Evolutionary conservation across 1,284 basidiomycete species (phyloP), one percentile per base, ranked within the genome.

Genomic region (Limonomyces culmigenus): DNA sequence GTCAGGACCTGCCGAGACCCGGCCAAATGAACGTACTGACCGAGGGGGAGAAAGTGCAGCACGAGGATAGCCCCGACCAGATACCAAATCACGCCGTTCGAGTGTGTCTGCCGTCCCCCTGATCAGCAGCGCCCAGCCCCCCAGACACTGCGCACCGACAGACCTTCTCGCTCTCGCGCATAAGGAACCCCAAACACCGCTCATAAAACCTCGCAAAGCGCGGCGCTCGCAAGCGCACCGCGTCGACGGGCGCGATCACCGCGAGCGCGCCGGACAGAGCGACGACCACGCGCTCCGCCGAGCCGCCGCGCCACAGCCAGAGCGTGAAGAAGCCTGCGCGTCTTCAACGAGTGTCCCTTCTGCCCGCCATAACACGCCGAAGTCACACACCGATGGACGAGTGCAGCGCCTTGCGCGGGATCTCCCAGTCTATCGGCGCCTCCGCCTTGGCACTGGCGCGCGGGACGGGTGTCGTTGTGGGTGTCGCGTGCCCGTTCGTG

Each of bases 71-170:
- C 88, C 14, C 93, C 93, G 19, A 93, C 57, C 36, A 97, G 77
- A 54, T 97, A 98, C 86, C 88, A 97, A 32, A 96, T 76, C 19
- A 93, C 88, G 3, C 93, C 93, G 49, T 91, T 91, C 12, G 76
- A 68, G 32, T 68, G 61, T 50, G 69, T 63, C 75, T 80, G 45
- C 31, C 18, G n/a, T n/a, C n/a, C n/a, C n/a, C n/a, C n/a, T n/a
- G n/a, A n/a, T n/a, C n/a, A n/a, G n/a, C n/a, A n/a, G n/a, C n/a
- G n/a, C n/a, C n/a, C n/a, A n/a, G n/a, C n/a, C n/a, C n/a, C n/a
- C n/a, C n/a, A n/a, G n/a, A n/a, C n/a, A n/a, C n/a, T n/a, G n/a
- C n/a, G n/a, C n/a, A n/a, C n/a, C n/a, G 49, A 12, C 64, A 33
- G 38, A 79, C 77, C 62, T 80, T 84, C 62, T 96, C 92, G 44